These are phyloP conservation scores for Aspergillus campestris DNA, from an alignment of 495 filamentous ascomycete genomes.

Conservation along the genomic window DNA sequence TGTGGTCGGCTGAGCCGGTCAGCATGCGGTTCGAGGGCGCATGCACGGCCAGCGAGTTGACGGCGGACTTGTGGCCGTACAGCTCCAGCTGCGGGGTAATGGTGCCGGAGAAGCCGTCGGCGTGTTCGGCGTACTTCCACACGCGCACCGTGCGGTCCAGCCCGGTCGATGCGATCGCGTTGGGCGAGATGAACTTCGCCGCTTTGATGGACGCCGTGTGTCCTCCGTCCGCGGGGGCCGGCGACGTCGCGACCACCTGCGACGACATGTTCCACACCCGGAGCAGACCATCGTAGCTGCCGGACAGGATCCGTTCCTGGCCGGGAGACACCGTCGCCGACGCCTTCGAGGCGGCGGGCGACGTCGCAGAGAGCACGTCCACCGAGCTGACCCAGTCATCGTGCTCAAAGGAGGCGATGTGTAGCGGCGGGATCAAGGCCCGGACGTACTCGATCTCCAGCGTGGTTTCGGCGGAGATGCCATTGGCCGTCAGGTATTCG, in stretches of 20 bases:
- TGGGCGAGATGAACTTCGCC: slow-evolving; percentile 69
- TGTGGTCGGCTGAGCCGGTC: slow-evolving; percentile 72
- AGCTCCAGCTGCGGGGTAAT: slow-evolving; percentile 73
- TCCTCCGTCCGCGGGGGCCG: slow-evolving; percentile 52
- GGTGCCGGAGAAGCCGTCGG: slow-evolving; percentile 49
- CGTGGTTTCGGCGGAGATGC: slow-evolving; percentile 78
- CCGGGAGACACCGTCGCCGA: slow-evolving; percentile 34
- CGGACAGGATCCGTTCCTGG: slow-evolving; percentile 71
- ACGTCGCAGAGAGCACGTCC: slow-evolving; percentile 68
- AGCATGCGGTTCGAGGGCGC: slow-evolving; percentile 66
- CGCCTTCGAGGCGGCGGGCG: slow-evolving; percentile 50
- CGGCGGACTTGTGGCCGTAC: slow-evolving; percentile 68
- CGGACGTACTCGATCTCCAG: slow-evolving; percentile 88
- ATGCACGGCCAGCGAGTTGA: slow-evolving; percentile 75
- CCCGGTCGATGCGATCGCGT: slow-evolving; percentile 68
- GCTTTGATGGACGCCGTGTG: slow-evolving; percentile 70
- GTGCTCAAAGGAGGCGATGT: slow-evolving; percentile 83
- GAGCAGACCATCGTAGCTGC: slow-evolving; percentile 80
- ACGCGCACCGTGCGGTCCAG: slow-evolving; percentile 75
- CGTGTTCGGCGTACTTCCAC: slow-evolving; percentile 73
- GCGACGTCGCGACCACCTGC: slow-evolving; percentile 63
- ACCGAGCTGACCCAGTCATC: slow-evolving; percentile 95
- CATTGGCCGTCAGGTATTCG: slow-evolving; percentile 76
- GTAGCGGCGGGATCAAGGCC: slow-evolving; percentile 76
- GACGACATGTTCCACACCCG: slow-evolving; percentile 85